Evolutionary conservation across 805 yeast genomes (phyloP).

Genomic region (Yamadazyma sp.): DNA sequence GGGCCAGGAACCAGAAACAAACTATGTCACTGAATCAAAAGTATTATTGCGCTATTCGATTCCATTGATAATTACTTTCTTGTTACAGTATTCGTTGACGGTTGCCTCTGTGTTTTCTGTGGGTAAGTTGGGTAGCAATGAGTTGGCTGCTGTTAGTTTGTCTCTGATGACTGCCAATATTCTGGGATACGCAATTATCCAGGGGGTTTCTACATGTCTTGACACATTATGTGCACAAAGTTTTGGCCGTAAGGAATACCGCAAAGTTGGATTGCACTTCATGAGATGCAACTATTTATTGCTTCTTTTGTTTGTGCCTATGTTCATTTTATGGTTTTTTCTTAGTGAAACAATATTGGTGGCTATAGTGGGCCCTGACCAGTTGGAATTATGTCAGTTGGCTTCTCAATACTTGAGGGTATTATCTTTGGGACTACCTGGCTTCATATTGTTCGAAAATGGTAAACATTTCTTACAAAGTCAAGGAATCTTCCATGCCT

Average conservation of each 20-base stretch:
- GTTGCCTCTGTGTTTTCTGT: constrained; percentile 78
- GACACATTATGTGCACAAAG: constrained; percentile 82
- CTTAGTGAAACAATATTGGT: constrained; percentile 51
- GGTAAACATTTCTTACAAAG: constrained; percentile 73
- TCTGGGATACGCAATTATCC: constrained; percentile 70
- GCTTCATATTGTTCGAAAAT: constrained; percentile 68
- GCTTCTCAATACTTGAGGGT: constrained; percentile 61
- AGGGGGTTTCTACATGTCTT: constrained; percentile 75
- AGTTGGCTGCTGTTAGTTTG: constrained; percentile 72
- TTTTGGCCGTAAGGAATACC: constrained; percentile 64
- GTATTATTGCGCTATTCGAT: constrained; percentile 43
- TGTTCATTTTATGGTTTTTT: constrained; percentile 60
- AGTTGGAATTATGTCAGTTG: constrained; percentile 30
- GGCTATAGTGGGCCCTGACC: constrained; percentile 24
- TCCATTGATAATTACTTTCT: constrained; percentile 66
- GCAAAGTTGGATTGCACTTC: constrained; percentile 65
- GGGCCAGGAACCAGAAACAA: constrained; percentile 46
- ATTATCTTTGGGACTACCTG: constrained; percentile 67
- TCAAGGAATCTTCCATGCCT: constrained; percentile 78
- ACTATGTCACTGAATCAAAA: constrained; percentile 35
- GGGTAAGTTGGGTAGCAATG: constrained; percentile 68
- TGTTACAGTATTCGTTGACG: constrained; percentile 69
- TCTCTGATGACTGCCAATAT: constrained; percentile 80
- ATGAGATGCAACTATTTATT: constrained; percentile 64
- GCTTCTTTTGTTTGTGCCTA: constrained; percentile 50